A percentile compares a stretch with the other conserved stretches of the same genome.
phyloP scores from a whole-genome alignment of 179 eudicot genomes.

The Sideroxylon spinosum region DNA sequence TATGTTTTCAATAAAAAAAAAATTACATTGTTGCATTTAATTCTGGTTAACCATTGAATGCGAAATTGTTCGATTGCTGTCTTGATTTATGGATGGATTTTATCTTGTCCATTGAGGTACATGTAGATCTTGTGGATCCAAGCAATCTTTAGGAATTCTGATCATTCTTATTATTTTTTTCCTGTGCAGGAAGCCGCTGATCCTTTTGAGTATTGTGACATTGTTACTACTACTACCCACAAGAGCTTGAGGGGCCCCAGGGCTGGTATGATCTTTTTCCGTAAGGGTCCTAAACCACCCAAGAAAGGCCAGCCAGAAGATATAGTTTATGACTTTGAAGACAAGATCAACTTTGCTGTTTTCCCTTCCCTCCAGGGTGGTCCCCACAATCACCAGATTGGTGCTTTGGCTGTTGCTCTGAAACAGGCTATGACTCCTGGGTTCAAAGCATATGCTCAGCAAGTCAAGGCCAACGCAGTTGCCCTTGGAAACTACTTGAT shows the following conservation, averaged over 20 bases:
- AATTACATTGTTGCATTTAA: too few species aligned
- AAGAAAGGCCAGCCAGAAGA: slow-evolving; percentile 52
- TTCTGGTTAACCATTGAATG: too few species aligned
- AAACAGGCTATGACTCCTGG: slow-evolving; percentile 65
- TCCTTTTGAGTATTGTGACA: slow-evolving; percentile 74
- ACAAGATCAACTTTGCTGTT: slow-evolving; percentile 68
- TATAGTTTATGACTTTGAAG: slow-evolving; percentile 68
- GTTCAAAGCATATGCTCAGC: slow-evolving; percentile 71
- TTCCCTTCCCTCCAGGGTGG: slow-evolving; percentile 77
- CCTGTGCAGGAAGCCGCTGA: slow-evolving; percentile 54
- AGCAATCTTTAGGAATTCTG: background rate
- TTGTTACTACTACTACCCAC: slow-evolving; percentile 76
- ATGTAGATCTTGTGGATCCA: background rate
- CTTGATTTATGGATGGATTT: too few species aligned
- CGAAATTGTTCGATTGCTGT: too few species aligned
- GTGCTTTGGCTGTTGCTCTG: slow-evolving; percentile 69
- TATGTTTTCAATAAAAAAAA: too few species aligned
- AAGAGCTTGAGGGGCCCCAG: slow-evolving; percentile 70
- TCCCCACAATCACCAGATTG: slow-evolving; percentile 77
- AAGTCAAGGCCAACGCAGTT: slow-evolving; percentile 27
- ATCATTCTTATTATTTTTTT: background rate
- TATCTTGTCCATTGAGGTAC: too few species aligned
- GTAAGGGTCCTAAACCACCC: slow-evolving; percentile 68
- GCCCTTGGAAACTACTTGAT: slow-evolving; percentile 22
- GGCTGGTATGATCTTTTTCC: slow-evolving; percentile 75